Conservation (phyloP, 2,329 filamentous ascomycete species). For the Ceratocystis huliohia region DNA sequence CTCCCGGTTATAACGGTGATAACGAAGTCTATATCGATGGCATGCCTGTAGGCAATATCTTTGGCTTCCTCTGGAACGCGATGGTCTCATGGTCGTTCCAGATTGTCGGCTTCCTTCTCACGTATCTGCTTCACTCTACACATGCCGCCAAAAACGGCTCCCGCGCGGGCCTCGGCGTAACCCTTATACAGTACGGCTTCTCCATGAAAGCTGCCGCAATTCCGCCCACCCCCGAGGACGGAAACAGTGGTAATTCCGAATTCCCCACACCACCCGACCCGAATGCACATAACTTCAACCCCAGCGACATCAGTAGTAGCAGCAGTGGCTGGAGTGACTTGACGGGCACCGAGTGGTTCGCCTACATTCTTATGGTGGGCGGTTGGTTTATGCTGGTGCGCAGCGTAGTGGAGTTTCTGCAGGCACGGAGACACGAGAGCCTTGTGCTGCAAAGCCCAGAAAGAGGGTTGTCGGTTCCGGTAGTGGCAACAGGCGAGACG, state of each 20-base stretch:
- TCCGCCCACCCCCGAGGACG: constrained; percentile 31
- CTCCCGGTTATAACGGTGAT: constrained; percentile 73
- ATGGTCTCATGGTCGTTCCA: constrained; percentile 98
- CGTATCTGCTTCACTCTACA: constrained; percentile 93
- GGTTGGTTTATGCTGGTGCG: constrained; percentile 97
- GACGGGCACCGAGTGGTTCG: constrained; percentile 70
- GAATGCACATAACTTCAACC: constrained; percentile 80
- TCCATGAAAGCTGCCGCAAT: constrained; percentile 63
- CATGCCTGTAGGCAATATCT: constrained; percentile 78
- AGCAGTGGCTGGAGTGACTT: constrained; percentile 42
- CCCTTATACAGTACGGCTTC: constrained; percentile 91
- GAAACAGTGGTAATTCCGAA: constrained; percentile 39
- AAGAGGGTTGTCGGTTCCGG: constrained; percentile 66
- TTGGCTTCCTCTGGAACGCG: constrained; percentile 81
- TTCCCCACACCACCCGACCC: constrained; percentile 69
- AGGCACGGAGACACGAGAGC: constrained; percentile 80
- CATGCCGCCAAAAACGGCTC: constrained; percentile 97
- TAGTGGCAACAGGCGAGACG: constrained; percentile 76
- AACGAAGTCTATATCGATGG: constrained; percentile 97
- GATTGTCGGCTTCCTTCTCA: constrained; percentile 91
- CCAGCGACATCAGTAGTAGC: constrained; percentile 45
- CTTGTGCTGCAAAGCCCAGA: constrained; percentile 88
- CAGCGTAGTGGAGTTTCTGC: constrained; percentile 80
- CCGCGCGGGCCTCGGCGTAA: constrained; percentile 84
- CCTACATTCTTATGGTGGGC: constrained; percentile 88